Base-by-base conservation (phyloP, 2,329 filamentous ascomycete species). In the Ophiostoma novo-ulmi region DNA sequence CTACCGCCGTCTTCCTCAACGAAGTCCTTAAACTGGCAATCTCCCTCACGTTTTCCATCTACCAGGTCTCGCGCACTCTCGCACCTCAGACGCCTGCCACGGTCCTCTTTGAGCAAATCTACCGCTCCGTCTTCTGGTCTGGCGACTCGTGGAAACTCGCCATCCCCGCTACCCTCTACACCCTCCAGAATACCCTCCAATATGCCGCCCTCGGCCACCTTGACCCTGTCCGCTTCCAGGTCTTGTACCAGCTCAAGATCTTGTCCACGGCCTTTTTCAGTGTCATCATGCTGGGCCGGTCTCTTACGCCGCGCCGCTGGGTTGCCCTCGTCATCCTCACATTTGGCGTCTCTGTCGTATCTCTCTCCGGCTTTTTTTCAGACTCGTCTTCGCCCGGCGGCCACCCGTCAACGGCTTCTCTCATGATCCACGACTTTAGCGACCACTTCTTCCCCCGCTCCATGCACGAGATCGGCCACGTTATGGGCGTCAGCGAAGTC, bases 121-220 rank as follows among this genome's bases (percentile, higher is more conserved):
- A 89, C 77, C 89, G 87, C 75, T 88, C 89, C 39, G 91, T 97
- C 20, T 97, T 98, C 78, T 67, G 38, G 65, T 90, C 91, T 0
- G 90, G 91, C 11, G 95, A 98, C 78, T 93, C 93, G 75, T 98
- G 94, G 94, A 97, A 97, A 80, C 82, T 99, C 74, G 93, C 92
- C 10, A 89, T 98, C 61, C 95, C 94, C 0, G 95, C 94, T 4
- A 85, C 88, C 5, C 84, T 98, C 1, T 98, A 97, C 78, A 97
- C 94, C 0, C 79, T 97, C 38, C 93, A 97, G 76, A 98, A 97
- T 77, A 91, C 91, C n/a, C 82, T 98, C 70, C 93, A 97, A 79
- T 99, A 97, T 77, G 87, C 96, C 69, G 94, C 93, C 1, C 88
- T 97, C 13, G 93, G 92, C 73, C 97, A 98, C 75, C 80, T 98